Evolutionary conservation across 305 asterid species (phyloP), one percentile per base, ranked within the genome.

Genomic region (Salvia sclarea): DNA sequence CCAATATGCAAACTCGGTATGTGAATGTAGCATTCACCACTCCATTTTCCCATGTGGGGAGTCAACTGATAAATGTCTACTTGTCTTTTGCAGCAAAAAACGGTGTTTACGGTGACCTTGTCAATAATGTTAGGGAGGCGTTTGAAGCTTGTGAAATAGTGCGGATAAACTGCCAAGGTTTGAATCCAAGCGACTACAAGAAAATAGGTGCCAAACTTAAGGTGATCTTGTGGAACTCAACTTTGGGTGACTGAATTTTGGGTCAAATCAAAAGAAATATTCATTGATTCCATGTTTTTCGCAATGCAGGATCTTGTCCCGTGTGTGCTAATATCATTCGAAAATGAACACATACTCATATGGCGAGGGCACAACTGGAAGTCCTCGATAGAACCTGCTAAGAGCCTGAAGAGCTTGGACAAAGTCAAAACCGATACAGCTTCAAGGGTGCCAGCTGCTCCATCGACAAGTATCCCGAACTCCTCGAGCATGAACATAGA

Each of bases 181-280:
- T 90, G 85, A 84, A 88, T 65, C 84, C 89, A 55, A 90, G 92
- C 16, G 98, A 93, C 86, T 88, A 81, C 78, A 77, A 80, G 68
- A 90, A 85, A 78, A 85, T 88, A 68, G 98, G 96, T 80, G 98
- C 97, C 60, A 90, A 93, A 81, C 94, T 93, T 75, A 86, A 82
- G 96, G 96, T 90, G 62, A 68, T 20, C 7, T 10, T 70, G 45
- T 24, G 81, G 96, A 95, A 88, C 61, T 70, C 37, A 6, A 13
- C 67, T 45, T 24, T 66, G 57, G 63, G 38, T 59, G 55, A 50
- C 58, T 17, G 25, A 17, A 10, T 55, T 63, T 69, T 5, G n/a
- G 37, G 21, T 61, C 38, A 40, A n/a, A 61, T 61, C 53, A 21
- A 61, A 61, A 38, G 38, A 38, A 33, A 61, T 11, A 21, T 37